Evolutionary conservation across 2,329 filamentous ascomycete species (phyloP).

Genomic region (Mycosphaerella arachidis): DNA sequence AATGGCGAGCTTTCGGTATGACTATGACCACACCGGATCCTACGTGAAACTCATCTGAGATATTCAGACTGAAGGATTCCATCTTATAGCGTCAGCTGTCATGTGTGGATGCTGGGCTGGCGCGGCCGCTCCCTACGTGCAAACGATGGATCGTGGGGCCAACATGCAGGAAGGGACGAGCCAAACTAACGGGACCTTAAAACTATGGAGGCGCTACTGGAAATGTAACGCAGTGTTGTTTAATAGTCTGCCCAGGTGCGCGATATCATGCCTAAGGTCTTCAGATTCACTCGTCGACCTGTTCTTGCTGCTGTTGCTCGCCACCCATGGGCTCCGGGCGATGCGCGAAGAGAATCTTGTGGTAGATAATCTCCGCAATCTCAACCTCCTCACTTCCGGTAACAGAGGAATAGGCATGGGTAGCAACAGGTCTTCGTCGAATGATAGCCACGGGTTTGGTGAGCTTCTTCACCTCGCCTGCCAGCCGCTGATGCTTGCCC

Average conservation of each 20-base stretch:
- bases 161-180: neutral
- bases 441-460: slow-evolving; percentile 75
- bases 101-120: no score
- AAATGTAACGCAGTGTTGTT: neutral
- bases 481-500: slow-evolving; percentile 81
- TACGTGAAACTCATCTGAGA: neutral
- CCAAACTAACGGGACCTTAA: neutral
- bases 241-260: no score
- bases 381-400: slow-evolving; percentile 57
- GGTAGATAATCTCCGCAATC: slow-evolving; percentile 80
- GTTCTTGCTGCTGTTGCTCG: neutral
- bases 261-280: neutral
- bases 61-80: neutral
- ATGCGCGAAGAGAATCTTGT: slow-evolving; percentile 78
- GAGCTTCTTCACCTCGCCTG: slow-evolving; percentile 85
- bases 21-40: no score
- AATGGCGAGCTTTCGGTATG: no score
- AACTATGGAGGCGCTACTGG: neutral
- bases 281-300: neutral
- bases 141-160: neutral
- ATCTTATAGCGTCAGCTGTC: neutral
- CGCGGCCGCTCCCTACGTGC: neutral
- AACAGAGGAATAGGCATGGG: slow-evolving; percentile 13
- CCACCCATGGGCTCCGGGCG: slow-evolving; percentile 74
- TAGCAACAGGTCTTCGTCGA: slow-evolving; percentile 46